Base-by-base conservation (phyloP, 352 stramenopile species). In the Phytophthora kernoviae region DNA sequence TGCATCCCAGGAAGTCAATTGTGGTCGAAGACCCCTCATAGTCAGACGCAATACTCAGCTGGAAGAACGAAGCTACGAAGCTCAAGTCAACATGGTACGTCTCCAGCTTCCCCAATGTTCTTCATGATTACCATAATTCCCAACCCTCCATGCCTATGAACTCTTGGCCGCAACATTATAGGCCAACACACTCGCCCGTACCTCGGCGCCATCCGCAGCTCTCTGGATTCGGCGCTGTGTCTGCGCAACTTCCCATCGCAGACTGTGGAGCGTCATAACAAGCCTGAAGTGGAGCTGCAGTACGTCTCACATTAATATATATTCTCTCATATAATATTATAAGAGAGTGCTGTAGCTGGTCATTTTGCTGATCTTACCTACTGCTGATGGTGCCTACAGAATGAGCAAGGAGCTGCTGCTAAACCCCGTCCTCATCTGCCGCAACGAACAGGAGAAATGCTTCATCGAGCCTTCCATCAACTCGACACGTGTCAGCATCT, bases 161-260 rank as follows among this genome's bases (percentile, higher is more conserved):
- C 12, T 36, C n/a, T 8, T 52, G 17, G 15, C 37, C 12, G 26
- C 17, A n/a, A n/a, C n/a, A n/a, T 8, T 34, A 18, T 30, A 91
- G 84, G 81, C 84, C 46, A 93, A 91, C 65, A 95, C 88, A 15
- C 83, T 96, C 37, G 89, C 91, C 46, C 94, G 45, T 98, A 98
- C 73, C 75, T 98, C 26, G 88, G 91, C 62, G 80, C 88, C 44
- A 97, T 98, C 66, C 86, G 91, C 57, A 84, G 89, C 57, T 98
- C 95, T 41, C 81, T 98, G 60, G 91, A 97, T 67, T 88, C 86
- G 40, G 88, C 91, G 52, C 67, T 98, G 37, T 98, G 93, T 68
- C 69, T 98, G 51, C 85, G 93, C 62, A 98, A 98, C 70, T 98
- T 98, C 65, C 93, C 95, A n/a, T 98, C 94, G 53, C 93, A 98